Base-by-base conservation (phyloP, 306 rosid genomes). In the Prunus dulcis region DNA sequence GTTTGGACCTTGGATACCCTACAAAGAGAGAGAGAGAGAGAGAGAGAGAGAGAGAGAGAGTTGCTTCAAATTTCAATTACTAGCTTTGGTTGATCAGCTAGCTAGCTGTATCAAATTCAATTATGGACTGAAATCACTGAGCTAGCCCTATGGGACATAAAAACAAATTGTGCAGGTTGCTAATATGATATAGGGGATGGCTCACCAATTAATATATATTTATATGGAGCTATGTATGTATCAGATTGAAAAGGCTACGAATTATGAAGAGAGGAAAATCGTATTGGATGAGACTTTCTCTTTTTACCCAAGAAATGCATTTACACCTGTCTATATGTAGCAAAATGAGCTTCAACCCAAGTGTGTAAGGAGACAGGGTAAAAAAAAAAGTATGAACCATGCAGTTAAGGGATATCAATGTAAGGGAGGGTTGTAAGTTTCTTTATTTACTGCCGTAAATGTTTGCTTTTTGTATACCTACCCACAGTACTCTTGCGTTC, bases 1-100 rank as follows among this genome's bases (percentile, higher is more conserved):
- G 80, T 30, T 64, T 79, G 75, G 79, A 28, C 85, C 64, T 85
- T 78, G 85, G 83, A 85, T 85, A 71, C 88, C 86, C 85, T 84
- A 84, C 86, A 51, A 2, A 2, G 1, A 12, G 4, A 43, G 15
- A 51, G 46, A 73, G 7, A 60, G 17, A 58, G 30, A 38, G 43
- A 1, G 43, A 30, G 52, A 60, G 23, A 18, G 49, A 23, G 57
- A 27, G 34, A 64, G 69, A 61, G 64, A 23, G 5, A 1, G 27
- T n/a, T 55, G 20, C 25, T 63, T 30, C 67, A 30, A 63, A 63
- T 15, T 3, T 63, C 22, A 56, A 56, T 56, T n/a, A 20, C 28
- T 50, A 65, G 61, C 70, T 76, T 61, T 72, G 62, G 80, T 70
- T 77, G 67, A 73, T 3, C 47, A 15, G 56, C 76, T 23, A 60